Evolutionary conservation across 768 basidiomycete genomes (phyloP), one percentile per base, ranked within the genome.

Genomic region (Mycena epipterygia): DNA sequence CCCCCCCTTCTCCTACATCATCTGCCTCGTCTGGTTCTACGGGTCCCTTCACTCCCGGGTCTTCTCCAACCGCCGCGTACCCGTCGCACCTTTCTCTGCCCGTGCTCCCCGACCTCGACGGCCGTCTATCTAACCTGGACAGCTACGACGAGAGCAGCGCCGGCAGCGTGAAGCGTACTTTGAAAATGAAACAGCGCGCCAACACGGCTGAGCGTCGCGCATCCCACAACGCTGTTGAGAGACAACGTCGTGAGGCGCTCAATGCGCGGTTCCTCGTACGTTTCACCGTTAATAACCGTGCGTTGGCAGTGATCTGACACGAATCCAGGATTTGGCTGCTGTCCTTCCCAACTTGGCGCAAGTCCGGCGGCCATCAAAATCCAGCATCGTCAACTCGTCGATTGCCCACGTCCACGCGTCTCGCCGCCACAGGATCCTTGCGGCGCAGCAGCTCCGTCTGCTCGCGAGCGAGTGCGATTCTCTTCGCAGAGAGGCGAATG

Each of bases 151-250:
- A 70, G 48, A 30, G 29, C 48, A 56, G 65, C 56, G 72, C 72
- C 37, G 68, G 72, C 33, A 65, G 72, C 29, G 72, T 60, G 33
- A 73, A 73, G 65, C 72, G 72, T 33, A 70, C 72, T 8, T 29
- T 73, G 46, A 73, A 73, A 49, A 70, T 73, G 72, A 73, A 73
- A 32, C 72, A 73, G 51, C 88, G 92, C 29, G 90, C 91, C 69
- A 93, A 92, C 81, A 93, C 92, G 64, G 93, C 92, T 53, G 93
- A 93, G 80, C 91, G 92, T 81, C 84, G 93, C 63, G 90, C 91
- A 8, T 91, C 89, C 51, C 93, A 94, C 82, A 94, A 94, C 76
- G 93, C 93, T 46, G 90, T 93, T 52, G 93, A 94, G 82, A 85
- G 93, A 64, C 88, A 89, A 71, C 86, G 93, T 39, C 84, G 93